A percentile compares a stretch with the other conserved stretches of the same genome.
These are phyloP conservation scores for Xylaria acuta DNA, from an alignment of 495 filamentous ascomycete species.

Conservation along the genomic window DNA sequence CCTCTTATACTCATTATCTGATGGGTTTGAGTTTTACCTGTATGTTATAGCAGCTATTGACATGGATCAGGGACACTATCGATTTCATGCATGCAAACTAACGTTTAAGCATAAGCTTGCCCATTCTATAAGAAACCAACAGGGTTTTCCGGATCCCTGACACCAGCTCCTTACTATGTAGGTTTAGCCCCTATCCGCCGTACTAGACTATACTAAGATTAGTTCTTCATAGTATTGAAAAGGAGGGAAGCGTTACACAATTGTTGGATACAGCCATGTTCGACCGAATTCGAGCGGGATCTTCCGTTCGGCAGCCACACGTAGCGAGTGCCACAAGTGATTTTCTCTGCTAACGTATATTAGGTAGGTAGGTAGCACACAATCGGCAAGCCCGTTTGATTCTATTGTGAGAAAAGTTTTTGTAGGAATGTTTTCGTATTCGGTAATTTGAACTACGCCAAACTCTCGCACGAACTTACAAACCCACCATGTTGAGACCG, in stretches of 20 bases:
- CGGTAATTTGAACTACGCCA: neutral
- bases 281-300: neutral
- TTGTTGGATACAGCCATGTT: neutral
- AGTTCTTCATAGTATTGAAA: neutral
- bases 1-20: neutral
- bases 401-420: neutral
- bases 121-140: neutral
- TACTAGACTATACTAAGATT: neutral
- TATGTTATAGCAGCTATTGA: neutral
- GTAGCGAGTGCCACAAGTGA: neutral
- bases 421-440: neutral
- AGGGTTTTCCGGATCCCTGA: neutral
- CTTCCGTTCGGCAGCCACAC: neutral
- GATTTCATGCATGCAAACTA: conserved; percentile 4
- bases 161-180: conserved; percentile 2
- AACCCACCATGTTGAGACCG: neutral
- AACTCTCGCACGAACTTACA: neutral
- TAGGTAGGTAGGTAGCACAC: neutral
- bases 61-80: conserved; percentile 3
- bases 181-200: neutral
- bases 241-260: neutral
- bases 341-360: neutral
- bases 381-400: neutral
- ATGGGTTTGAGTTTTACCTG: neutral
- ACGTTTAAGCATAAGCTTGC: conserved; percentile 6